Percentiles rank a stretch among this genome's conserved stretches.
Conservation (phyloP, 306 rosid genomes). For the apple (Malus domestica) region ASM211411v1 NC_041794.1:184501-185000, state of each 20-base stretch:
- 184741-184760: slow-evolving; percentile 15
- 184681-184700: slow-evolving; percentile 32
- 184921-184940: slow-evolving; percentile 72
- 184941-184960: slow-evolving; percentile 60
- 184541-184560: slow-evolving; percentile 84
- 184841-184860: slow-evolving; percentile 58
- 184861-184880: slow-evolving; percentile 59
- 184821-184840: slow-evolving; percentile 51
- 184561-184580: slow-evolving; percentile 56
- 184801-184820: slow-evolving; percentile 50
- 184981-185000: neutral
- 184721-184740: slow-evolving; percentile 48
- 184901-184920: slow-evolving; percentile 69
- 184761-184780: slow-evolving; percentile 25
- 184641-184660: slow-evolving; percentile 68
- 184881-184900: slow-evolving; percentile 65
- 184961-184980: neutral
- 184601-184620: slow-evolving; percentile 92
- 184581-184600: slow-evolving; percentile 73
- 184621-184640: slow-evolving; percentile 80
- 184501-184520: slow-evolving; percentile 15
- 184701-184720: slow-evolving; percentile 55
- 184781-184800: slow-evolving; percentile 33
- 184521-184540: slow-evolving; percentile 54
- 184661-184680: slow-evolving; percentile 54